Conservation (phyloP, 768 basidiomycete species). For the Clitopilus passeckerianus region DNA sequence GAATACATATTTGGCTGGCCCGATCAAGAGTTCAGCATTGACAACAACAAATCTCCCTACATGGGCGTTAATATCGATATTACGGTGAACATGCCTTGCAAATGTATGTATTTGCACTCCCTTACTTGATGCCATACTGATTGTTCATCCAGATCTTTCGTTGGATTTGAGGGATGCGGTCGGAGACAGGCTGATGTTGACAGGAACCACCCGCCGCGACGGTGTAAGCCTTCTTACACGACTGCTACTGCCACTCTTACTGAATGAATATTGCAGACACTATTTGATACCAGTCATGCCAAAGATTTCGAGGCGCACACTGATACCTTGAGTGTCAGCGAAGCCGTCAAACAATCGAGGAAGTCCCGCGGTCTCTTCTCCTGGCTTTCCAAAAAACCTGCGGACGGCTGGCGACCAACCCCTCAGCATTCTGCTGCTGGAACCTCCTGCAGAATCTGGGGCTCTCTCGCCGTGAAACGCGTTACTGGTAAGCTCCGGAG, state of each 20-base stretch:
- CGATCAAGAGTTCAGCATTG: slow-evolving; percentile 85
- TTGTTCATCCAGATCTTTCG: slow-evolving; percentile 54
- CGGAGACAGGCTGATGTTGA: slow-evolving; percentile 89
- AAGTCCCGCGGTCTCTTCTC: slow-evolving; percentile 72
- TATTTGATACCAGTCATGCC: slow-evolving; percentile 82
- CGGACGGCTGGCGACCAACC: slow-evolving; percentile 60
- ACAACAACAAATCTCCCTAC: slow-evolving; percentile 50
- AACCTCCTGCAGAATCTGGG: slow-evolving; percentile 82
- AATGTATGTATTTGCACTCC: slow-evolving; percentile 54
- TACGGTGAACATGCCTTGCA: slow-evolving; percentile 90
- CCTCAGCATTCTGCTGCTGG: slow-evolving; percentile 65
- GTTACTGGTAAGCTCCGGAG: slow-evolving; percentile 61
- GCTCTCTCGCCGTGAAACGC: slow-evolving; percentile 78
- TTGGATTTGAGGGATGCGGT: slow-evolving; percentile 90
- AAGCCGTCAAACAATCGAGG: slow-evolving; percentile 69
- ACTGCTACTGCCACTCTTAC: not conserved
- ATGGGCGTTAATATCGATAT: slow-evolving; percentile 91
- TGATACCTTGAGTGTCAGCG: slow-evolving; percentile 56
- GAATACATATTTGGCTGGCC: slow-evolving; percentile 96
- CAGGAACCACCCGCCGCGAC: slow-evolving; percentile 73
- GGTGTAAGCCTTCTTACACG: slow-evolving; percentile 46
- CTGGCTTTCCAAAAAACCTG: slow-evolving; percentile 37
- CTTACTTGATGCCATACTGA: not conserved
- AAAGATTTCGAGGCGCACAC: slow-evolving; percentile 67
- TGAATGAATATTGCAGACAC: slow-evolving; percentile 40